These are phyloP conservation scores for Rhododendron kiyosumense DNA, from an alignment of 148 eudicot species.

Conservation along the genomic window DNA sequence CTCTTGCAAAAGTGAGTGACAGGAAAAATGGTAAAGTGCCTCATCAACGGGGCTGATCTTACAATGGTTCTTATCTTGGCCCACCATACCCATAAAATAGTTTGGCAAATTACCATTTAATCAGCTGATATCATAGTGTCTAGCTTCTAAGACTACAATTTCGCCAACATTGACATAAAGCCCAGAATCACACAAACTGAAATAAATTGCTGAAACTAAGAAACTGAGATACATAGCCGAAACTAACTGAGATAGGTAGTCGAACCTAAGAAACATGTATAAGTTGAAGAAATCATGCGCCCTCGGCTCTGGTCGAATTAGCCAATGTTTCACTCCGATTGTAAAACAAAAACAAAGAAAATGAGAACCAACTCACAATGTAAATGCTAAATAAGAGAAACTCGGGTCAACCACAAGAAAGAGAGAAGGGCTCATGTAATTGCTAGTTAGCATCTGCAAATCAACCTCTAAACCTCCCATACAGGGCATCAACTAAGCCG, in stretches of 20 bases:
- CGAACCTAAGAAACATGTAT: not conserved
- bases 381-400: slow-evolving; percentile 5
- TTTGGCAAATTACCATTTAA: not conserved
- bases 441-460: slow-evolving; percentile 38
- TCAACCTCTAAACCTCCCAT: slow-evolving; percentile 16
- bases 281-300: slow-evolving; percentile 2
- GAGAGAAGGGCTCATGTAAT: slow-evolving; percentile 16
- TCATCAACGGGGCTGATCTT: not conserved
- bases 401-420: not conserved
- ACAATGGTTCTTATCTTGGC: not conserved
- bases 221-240: not conserved
- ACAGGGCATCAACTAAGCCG: not conserved
- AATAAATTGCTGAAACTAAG: not conserved
- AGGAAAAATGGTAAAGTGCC: not conserved
- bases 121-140: too few relatives aligned
- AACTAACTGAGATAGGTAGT: not conserved
- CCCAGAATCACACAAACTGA: not conserved
- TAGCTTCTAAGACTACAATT: not conserved
- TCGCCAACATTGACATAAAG: not conserved
- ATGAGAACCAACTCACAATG: not conserved
- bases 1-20: not conserved
- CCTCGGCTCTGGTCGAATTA: not conserved
- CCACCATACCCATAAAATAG: not conserved
- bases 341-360: not conserved
- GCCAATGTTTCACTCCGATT: not conserved